Percentiles rank a stretch among this genome's conserved stretches.
phyloP scores from a whole-genome alignment of 106 monocot genomes.

The Amphibolis antarctica region DNA sequence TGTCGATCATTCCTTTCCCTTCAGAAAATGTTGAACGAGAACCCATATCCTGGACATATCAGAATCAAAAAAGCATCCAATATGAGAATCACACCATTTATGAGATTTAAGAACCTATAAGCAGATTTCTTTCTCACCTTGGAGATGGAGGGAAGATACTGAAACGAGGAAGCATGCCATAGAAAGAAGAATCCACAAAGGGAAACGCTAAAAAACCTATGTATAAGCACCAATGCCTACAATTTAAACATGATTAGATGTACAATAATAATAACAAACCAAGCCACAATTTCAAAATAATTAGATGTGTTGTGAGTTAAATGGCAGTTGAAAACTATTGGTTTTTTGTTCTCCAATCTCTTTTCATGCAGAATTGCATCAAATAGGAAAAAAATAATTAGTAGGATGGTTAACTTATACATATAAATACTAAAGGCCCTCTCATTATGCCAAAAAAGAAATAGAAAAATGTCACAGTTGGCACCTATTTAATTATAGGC shows the following conservation, averaged over 20 bases:
- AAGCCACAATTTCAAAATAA: not conserved
- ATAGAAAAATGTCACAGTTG: no score
- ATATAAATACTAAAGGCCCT: not conserved
- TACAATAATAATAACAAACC: slow-evolving; percentile 7
- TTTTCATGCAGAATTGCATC: no score
- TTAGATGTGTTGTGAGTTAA: not conserved
- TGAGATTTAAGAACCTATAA: not conserved
- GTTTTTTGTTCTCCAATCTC: no score
- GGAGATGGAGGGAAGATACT: slow-evolving; percentile 13
- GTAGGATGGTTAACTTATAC: no score
- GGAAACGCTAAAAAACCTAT: slow-evolving; percentile 83
- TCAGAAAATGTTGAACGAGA: slow-evolving; percentile 19
- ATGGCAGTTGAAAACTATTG: not conserved
- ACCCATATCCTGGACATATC: slow-evolving; percentile 18
- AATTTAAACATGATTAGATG: no score
- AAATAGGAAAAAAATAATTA: no score
- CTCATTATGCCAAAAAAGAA: not conserved
- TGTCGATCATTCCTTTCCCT: slow-evolving; percentile 12
- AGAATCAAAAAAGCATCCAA: not conserved
- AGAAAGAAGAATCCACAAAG: slow-evolving; percentile 78
- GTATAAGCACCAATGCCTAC: slow-evolving; percentile 85
- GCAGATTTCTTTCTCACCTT: slow-evolving; percentile 29
- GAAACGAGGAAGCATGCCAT: slow-evolving; percentile 64
- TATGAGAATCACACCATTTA: slow-evolving; percentile 1
- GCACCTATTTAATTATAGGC: no score